A percentile compares a stretch with the other conserved stretches of the same genome.
Conservation (phyloP, 2,329 filamentous ascomycete species). For the Magnaporthiopsis poae region DNA sequence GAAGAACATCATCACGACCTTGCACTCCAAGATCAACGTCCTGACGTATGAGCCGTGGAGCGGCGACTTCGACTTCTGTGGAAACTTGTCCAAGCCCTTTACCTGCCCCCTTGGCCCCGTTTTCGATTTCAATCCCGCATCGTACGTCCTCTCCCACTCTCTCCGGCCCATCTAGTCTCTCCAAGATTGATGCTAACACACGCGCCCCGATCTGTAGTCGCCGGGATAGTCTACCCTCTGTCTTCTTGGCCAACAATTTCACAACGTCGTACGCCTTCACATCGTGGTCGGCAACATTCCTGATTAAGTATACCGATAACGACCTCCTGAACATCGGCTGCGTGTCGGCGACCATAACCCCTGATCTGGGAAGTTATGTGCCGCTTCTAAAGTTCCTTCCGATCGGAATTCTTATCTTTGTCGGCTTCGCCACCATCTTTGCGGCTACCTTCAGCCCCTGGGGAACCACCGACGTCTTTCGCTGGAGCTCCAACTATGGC, state of each 20-base stretch:
- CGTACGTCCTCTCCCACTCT: slow-evolving; percentile 24
- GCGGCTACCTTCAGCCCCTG: slow-evolving; percentile 86
- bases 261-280: slow-evolving; percentile 76
- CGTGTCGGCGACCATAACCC: slow-evolving; percentile 72
- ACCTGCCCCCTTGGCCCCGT: slow-evolving; percentile 67
- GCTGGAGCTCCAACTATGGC: slow-evolving; percentile 97
- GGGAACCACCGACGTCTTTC: slow-evolving; percentile 82
- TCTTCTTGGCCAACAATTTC: slow-evolving; percentile 66
- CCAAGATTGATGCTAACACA: slow-evolving; percentile 2
- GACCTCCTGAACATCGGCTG: slow-evolving; percentile 61
- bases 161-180: not conserved
- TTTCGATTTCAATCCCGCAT: slow-evolving; percentile 39
- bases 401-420: slow-evolving; percentile 64
- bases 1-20: slow-evolving; percentile 51
- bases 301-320: slow-evolving; percentile 64
- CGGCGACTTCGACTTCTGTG: slow-evolving; percentile 55
- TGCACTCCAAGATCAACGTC: slow-evolving; percentile 62
- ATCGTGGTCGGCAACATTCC: slow-evolving; percentile 64
- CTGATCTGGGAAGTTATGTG: slow-evolving; percentile 64
- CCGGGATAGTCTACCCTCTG: slow-evolving; percentile 51
- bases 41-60: slow-evolving; percentile 65
- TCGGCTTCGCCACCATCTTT: slow-evolving; percentile 71
- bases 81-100: slow-evolving; percentile 42
- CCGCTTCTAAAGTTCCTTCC: slow-evolving; percentile 67
- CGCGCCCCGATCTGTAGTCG: slow-evolving; percentile 20